Evolutionary conservation across 78 protist species (phyloP), one percentile per base, ranked within the genome.

Genomic region (Dictyostelium purpureum): DNA sequence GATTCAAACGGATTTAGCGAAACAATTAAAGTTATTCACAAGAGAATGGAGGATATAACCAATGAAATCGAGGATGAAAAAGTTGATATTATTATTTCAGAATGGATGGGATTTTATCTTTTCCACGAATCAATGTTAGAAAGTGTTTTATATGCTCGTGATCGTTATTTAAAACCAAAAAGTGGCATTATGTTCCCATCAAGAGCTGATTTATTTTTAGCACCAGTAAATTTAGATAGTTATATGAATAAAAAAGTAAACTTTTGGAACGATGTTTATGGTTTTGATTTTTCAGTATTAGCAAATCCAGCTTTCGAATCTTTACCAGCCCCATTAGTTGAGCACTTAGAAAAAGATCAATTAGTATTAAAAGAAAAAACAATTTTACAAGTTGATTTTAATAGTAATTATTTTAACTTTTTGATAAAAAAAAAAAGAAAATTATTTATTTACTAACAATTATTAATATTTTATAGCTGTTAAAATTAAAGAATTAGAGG

Each of bases 61-160:
- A 35, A 45, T 47, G 63, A 95, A 38, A 61, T 85, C 2, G 59
- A 49, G 5, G 83, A 47, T 12, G 45, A 94, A 65, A 65, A 91
- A 45, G 98, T 96, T 11, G 98, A 96, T 63, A 63, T 96, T 0
- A 96, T 96, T 37, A 69, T 96, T n/a, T 89, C 96, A 16, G 98
- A 96, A 66, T 96, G 98, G 98, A 96, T 96, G 98, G 98, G 98
- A 33, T 96, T 94, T 74, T 93, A 88, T 75, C 82, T 96, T 45
- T 65, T 96, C 6, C 95, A 95, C 52, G 97, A 96, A 91, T 42
- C 88, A 40, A 96, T 96, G 97, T 77, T 95, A 45, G 92, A 95
- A 38, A 80, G 96, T 26, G 97, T 96, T 2, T 24, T 96, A 16
- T 35, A 40, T 28, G 97, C 97, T 31, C 90, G 97, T 51, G 97